Percentiles rank a stretch among this genome's conserved stretches.
These are phyloP conservation scores for Clavispora asparagi DNA, from an alignment of 805 yeast genomes.

Conservation along the genomic window DNA sequence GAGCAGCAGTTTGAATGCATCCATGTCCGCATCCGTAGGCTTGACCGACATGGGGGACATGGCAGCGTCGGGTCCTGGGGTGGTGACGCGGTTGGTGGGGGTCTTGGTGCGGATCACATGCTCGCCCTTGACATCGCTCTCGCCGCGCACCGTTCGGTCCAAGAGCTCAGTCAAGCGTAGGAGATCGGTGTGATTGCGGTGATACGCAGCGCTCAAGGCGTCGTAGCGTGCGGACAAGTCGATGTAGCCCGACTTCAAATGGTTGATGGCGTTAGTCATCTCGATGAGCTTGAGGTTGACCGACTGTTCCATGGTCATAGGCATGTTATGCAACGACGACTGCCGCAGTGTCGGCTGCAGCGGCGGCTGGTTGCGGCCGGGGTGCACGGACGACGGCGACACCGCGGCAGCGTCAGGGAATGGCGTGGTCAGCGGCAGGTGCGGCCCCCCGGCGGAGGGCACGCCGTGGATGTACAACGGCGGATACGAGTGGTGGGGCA, in stretches of 20 bases:
- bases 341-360: not conserved
- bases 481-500: not conserved
- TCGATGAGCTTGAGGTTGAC: constrained; percentile 28
- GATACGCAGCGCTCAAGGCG: constrained; percentile 41
- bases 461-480: not conserved
- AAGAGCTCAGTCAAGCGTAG: constrained; percentile 46
- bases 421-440: not conserved
- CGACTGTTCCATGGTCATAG: constrained; percentile 7
- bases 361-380: not conserved
- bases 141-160: constrained; percentile 15
- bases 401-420: not conserved
- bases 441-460: not conserved
- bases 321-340: not conserved
- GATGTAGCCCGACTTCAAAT: constrained; percentile 38
- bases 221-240: constrained; percentile 44
- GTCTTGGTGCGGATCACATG: constrained; percentile 7
- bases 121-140: constrained; percentile 1
- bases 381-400: not conserved
- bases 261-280: constrained; percentile 31
- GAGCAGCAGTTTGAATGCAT: constrained; percentile 10
- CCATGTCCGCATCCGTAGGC: constrained; percentile 3
- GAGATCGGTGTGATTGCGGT: constrained; percentile 48
- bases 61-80: constrained; percentile 5
- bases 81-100: constrained; percentile 7
- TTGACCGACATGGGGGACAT: constrained; percentile 12